Base-by-base conservation (phyloP, 2,329 filamentous ascomycete species). In the Capronia americana region DNA sequence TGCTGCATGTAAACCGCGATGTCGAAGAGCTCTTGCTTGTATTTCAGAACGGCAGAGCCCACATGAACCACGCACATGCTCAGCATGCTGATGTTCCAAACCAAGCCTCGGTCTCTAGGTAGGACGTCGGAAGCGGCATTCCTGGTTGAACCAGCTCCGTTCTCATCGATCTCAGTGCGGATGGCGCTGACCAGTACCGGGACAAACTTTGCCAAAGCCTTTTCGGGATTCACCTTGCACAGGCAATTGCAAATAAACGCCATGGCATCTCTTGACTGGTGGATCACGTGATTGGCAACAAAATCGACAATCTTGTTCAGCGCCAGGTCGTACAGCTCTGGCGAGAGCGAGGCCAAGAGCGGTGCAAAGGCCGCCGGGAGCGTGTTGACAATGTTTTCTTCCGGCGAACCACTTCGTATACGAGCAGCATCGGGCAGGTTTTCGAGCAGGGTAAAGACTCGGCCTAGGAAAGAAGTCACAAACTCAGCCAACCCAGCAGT, bases 21-120 rank as follows among this genome's bases (percentile, higher is more conserved):
- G 68, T 92, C 91, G 70, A 97, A 92, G 1, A 99, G 86, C 57
- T 98, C 91, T 58, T 92, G 84, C 78, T 93, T 92, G 83, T 96
- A 96, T 67, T 90, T 90, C 67, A 99, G 84, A 14, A 98, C 92
- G 71, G 95, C 92, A 70, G 90, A 88, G 38, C 95, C 95, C 54
- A 99, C 93, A 74, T 99, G 95, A 2, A 99, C 95, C 24, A 97
- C 92, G 66, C 92, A 95, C 94, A 99, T 99, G 76, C 93, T 96
- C 4, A 99, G 86, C 83, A 99, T 93, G 78, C 92, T 97, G 66
- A 98, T 87, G 75, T 98, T 92, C 96, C 96, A 99, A 0, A 99
- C 93, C 17, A 99, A 82, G 3, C 92, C 95, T 62, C 95, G 86
- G 77, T 99, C 95, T 71, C 95, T 88, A 8, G 95, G 95, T 20